Conservation (phyloP, 2,329 filamentous ascomycete species). For the Stagonosporopsis cucurbitacearum region DNA sequence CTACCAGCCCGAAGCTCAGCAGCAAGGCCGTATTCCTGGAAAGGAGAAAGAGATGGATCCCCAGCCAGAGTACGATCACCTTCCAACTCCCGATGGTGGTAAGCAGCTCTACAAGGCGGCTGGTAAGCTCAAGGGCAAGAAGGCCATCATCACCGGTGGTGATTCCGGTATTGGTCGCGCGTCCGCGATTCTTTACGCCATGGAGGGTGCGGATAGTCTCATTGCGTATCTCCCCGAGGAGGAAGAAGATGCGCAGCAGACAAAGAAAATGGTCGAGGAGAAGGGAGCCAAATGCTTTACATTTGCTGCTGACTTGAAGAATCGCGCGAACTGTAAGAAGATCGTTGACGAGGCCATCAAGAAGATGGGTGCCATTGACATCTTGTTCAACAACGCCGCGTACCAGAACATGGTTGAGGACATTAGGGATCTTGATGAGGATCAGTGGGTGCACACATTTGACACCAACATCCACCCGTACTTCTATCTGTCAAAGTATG, state of each 20-base stretch:
- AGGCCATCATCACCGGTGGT: conserved; percentile 80
- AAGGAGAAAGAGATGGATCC: conserved; percentile 63
- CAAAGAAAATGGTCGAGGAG: conserved; percentile 72
- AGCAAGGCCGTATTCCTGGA: conserved; percentile 60
- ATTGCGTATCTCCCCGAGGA: conserved; percentile 79
- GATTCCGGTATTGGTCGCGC: conserved; percentile 81
- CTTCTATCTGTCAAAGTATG: conserved; percentile 82
- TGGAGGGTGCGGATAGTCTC: conserved; percentile 77
- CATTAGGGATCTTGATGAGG: conserved; percentile 75
- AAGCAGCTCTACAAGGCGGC: conserved; percentile 76
- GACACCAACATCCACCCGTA: conserved; percentile 82
- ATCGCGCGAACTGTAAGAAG: conserved; percentile 71
- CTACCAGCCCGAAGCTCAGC: conserved; percentile 56
- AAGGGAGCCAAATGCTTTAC: conserved; percentile 71
- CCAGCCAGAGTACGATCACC: conserved; percentile 66
- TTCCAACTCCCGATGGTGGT: conserved; percentile 72
- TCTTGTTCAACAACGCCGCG: conserved; percentile 75
- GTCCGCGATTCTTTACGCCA: conserved; percentile 76
- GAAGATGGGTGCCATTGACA: conserved; percentile 72
- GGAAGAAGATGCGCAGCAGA: conserved; percentile 76
- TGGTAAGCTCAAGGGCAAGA: conserved; percentile 76
- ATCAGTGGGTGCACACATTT: conserved; percentile 82
- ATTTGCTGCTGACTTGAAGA: conserved; percentile 68
- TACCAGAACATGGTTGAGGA: conserved; percentile 76
- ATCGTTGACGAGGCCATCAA: conserved; percentile 71